Conservation (phyloP, 805 yeast species). For the Tetrapisispora iriomotensis region DNA sequence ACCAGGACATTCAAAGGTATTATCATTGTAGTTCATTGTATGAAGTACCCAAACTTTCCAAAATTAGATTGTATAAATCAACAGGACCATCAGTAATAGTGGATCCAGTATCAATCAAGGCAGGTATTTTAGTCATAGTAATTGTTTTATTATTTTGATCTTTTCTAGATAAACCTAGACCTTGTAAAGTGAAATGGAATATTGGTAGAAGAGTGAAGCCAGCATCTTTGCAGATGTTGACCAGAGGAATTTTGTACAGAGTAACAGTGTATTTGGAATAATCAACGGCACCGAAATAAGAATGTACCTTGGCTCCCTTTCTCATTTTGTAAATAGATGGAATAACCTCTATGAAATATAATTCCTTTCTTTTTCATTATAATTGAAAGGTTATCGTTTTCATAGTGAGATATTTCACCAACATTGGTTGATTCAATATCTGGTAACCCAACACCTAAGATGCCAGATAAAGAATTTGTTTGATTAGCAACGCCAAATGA, state of each 20-base stretch:
- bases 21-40: neutral
- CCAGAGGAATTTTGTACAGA: constrained; percentile 28
- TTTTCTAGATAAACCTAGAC: constrained; percentile 25
- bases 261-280: constrained; percentile 30
- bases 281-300: constrained; percentile 36
- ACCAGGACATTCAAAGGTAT: neutral
- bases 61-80: constrained; percentile 22
- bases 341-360: constrained; percentile 34
- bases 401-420: constrained; percentile 27
- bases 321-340: constrained; percentile 40
- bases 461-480: constrained; percentile 57
- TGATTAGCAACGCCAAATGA: constrained; percentile 68
- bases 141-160: neutral
- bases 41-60: constrained; percentile 41
- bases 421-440: constrained; percentile 57
- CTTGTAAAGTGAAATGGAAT: constrained; percentile 29
- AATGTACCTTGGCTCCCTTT: constrained; percentile 37
- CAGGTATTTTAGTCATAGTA: constrained; percentile 25
- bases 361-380: constrained; percentile 19
- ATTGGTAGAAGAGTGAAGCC: constrained; percentile 15
- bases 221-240: constrained; percentile 11
- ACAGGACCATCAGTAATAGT: constrained; percentile 38
- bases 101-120: constrained; percentile 39
- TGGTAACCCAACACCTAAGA: constrained; percentile 61
- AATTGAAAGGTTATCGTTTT: constrained; percentile 41